Evolutionary conservation across 2,329 filamentous ascomycete species (phyloP), one percentile per base, ranked within the genome.

Genomic region (Tolypocladium tropicale): DNA sequence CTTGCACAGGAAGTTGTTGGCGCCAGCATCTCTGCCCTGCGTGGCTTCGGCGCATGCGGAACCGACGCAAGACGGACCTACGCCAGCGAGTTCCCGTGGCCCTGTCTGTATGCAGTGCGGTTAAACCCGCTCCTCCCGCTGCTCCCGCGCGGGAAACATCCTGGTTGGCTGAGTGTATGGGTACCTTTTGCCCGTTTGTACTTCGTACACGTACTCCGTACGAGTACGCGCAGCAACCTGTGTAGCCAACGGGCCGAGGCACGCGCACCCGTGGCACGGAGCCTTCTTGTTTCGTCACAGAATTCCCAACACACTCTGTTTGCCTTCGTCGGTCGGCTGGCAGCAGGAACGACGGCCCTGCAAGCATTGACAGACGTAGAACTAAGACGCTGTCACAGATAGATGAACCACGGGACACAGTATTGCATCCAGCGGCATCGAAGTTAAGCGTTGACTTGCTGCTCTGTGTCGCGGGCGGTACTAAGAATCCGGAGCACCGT

Each of bases 81-180:
- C 50, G 34, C 23, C 21, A 28, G 14, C 33, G 32, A 46, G 37
- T 28, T 34, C 18, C 37, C 36, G 60, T 62, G 61, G 60, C 63
- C 66, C 67, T 62, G 63, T 58, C 61, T 57, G 54, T 59, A 65
- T 68, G 66, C 66, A 68, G 58, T 57, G 61, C 66, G 66, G 66
- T 68, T 68, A 65, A 68, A 66, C 65, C 66, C 66, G 66, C 64
- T 65, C 64, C 64, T 67, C 63, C 66, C 64, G 65, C 61, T 62
- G 62, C 61, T 54, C 57, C 61, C 57, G 59, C 58, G 58, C 59
- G 61, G 59, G 59, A 39, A 28, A 51, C 53, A 36, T 46, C 53
- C 53, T 55, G 43, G 36, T 55, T 55, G 34, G 54, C 36, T 34
- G 54, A 18, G n/a, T 34, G 9, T 6, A 11, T 51, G 28, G 48